phyloP scores from a whole-genome alignment of 352 stramenopile species.

The Pythium coloratum region DNA sequence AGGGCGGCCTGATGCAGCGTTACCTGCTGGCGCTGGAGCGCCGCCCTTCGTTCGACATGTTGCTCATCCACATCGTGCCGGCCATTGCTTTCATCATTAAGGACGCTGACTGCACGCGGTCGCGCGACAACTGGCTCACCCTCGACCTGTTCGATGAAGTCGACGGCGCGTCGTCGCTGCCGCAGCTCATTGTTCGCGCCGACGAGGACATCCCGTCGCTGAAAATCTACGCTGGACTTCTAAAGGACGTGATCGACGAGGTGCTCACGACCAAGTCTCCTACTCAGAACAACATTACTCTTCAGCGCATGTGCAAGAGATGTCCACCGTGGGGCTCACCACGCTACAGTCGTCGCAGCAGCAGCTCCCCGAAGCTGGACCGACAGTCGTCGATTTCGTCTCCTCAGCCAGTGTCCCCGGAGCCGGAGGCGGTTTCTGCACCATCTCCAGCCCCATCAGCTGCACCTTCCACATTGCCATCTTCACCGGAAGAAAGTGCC shows the following conservation, averaged over 20 bases:
- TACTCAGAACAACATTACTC: constrained; percentile 67
- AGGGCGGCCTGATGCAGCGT: constrained; percentile 53
- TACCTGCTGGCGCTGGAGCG: constrained; percentile 69
- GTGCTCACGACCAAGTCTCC: constrained; percentile 58
- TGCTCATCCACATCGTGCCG: constrained; percentile 84
- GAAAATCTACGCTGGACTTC: constrained; percentile 71
- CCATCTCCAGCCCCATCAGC: constrained; percentile 14
- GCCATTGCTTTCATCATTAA: constrained; percentile 78
- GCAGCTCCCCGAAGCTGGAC: constrained; percentile 39
- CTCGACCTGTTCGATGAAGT: constrained; percentile 70
- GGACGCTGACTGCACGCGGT: constrained; percentile 59
- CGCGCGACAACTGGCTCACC: constrained; percentile 71
- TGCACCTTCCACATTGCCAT: background rate
- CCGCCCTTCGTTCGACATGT: constrained; percentile 80
- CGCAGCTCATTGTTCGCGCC: constrained; percentile 56
- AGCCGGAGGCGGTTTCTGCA: constrained; percentile 15
- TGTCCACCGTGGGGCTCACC: constrained; percentile 45
- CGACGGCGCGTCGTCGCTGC: constrained; percentile 49
- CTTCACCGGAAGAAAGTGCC: background rate
- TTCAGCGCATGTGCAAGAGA: constrained; percentile 72
- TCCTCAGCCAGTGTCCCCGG: constrained; percentile 8
- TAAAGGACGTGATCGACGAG: constrained; percentile 79
- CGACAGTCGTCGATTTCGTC: constrained; percentile 11
- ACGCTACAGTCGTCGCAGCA: constrained; percentile 23
- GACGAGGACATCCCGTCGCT: constrained; percentile 66